These are phyloP conservation scores for Triticum timopheevii DNA, from an alignment of 176 grass and related monocot species.

Conservation along the genomic window DNA sequence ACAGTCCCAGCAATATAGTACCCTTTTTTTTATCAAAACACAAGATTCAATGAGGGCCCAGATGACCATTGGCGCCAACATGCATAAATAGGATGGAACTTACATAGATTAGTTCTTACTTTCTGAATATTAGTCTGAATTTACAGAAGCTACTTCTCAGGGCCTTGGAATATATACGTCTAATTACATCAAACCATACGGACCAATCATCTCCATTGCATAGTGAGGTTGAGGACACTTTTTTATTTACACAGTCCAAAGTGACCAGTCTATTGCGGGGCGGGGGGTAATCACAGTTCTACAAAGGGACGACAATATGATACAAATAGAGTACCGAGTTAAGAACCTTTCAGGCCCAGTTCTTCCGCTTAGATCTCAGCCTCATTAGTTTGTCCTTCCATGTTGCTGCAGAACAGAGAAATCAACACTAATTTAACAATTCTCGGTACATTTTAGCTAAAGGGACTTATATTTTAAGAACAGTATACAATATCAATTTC, in stretches of 20 bases:
- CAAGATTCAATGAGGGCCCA: background rate
- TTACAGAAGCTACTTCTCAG: constrained; percentile 27
- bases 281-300: background rate
- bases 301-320: background rate
- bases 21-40: too few relatives aligned
- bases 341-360: constrained; percentile 62
- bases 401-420: constrained; percentile 46
- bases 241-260: constrained; percentile 60
- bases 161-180: constrained; percentile 36
- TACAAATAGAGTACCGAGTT: background rate
- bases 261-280: background rate
- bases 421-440: background rate
- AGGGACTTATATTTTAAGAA: background rate
- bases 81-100: background rate
- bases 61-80: background rate
- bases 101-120: constrained; percentile 20
- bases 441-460: background rate
- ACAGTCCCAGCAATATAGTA: too few relatives aligned
- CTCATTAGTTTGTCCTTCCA: constrained; percentile 75
- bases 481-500: background rate
- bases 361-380: constrained; percentile 76
- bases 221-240: background rate
- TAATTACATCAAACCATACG: constrained; percentile 17
- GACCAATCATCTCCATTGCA: constrained; percentile 27
- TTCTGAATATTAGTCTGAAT: constrained; percentile 13